Conservation (phyloP, 495 filamentous ascomycete genomes). For the Barbatosphaeria neglecta region DNA sequence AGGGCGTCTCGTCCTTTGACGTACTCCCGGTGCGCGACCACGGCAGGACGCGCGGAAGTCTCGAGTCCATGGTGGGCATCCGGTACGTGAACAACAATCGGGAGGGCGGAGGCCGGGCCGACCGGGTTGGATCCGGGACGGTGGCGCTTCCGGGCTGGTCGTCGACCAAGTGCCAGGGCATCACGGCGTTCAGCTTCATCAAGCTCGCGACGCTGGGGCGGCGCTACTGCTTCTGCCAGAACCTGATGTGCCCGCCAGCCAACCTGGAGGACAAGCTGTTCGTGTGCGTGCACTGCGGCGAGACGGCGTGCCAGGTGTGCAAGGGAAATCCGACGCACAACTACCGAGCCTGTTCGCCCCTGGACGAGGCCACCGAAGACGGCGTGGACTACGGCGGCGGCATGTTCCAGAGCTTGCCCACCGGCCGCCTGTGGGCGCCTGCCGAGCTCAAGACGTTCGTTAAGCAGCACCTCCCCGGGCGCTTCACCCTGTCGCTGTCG, state of each 20-base stretch:
- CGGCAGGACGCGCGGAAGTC: too few species aligned
- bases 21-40: background rate
- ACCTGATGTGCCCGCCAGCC: background rate
- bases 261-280: background rate
- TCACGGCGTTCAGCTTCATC: background rate
- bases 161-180: background rate
- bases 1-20: background rate
- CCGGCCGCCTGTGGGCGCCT: background rate
- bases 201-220: conserved; percentile 6
- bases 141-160: background rate
- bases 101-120: conserved; percentile 4
- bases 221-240: conserved; percentile 21
- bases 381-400: background rate
- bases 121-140: too few species aligned
- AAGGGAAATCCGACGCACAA: conserved; percentile 22
- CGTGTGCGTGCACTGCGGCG: conserved; percentile 6
- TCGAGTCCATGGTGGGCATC: background rate
- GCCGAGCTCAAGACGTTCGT: background rate
- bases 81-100: background rate
- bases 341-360: conserved; percentile 1
- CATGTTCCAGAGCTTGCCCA: background rate
- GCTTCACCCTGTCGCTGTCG: background rate
- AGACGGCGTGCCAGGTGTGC: conserved; percentile 12
- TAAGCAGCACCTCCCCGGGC: background rate
- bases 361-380: background rate